phyloP scores from a whole-genome alignment of 2,329 filamentous ascomycete genomes.

The Sporothrix inflata region DNA sequence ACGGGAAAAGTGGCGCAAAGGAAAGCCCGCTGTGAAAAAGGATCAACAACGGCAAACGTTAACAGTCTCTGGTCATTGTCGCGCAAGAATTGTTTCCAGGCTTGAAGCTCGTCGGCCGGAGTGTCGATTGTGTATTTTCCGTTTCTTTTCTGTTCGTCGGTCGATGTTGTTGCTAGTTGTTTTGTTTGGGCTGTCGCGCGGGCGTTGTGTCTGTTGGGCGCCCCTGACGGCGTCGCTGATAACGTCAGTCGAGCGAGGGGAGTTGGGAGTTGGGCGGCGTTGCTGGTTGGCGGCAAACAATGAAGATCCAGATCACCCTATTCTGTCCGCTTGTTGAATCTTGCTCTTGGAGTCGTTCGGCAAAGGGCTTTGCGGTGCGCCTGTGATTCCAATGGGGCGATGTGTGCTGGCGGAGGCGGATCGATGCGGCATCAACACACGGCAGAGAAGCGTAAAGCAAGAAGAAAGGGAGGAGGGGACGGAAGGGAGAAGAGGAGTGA shows the following conservation, averaged over 20 bases:
- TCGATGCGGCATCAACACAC: constrained; percentile 20
- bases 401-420: constrained; percentile 2
- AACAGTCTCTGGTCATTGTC: constrained; percentile 18
- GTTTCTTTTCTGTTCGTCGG: background rate
- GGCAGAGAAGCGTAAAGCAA: constrained; percentile 1
- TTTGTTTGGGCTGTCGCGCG: background rate
- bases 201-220: background rate
- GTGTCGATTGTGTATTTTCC: background rate
- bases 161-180: constrained; percentile 5
- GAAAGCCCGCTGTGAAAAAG: background rate
- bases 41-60: constrained; percentile 19
- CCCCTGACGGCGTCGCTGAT: background rate
- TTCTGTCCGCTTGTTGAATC: background rate
- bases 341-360: background rate
- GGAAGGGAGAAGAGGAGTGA: background rate
- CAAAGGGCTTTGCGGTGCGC: background rate
- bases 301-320: background rate
- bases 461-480: background rate
- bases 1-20: constrained; percentile 23
- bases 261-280: background rate
- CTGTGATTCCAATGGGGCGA: background rate
- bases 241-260: background rate
- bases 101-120: background rate
- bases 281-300: constrained; percentile 1
- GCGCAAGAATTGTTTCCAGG: background rate